Evolutionary conservation across 331 rosid species (phyloP), one percentile per base, ranked within the genome.

Genomic region (Dryas integrifolia): DNA sequence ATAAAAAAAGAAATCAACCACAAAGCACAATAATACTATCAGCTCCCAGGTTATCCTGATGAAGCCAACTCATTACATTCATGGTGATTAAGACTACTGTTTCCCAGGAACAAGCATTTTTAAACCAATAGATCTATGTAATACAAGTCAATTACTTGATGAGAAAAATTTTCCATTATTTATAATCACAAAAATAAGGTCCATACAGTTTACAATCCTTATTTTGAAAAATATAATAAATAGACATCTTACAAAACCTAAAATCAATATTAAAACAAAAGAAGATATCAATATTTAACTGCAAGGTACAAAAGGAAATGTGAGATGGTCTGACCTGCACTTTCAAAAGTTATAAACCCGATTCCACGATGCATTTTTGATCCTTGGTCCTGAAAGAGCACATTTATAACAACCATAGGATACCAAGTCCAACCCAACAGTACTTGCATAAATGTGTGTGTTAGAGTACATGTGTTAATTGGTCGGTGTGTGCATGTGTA

Each of bases 331-430:
- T 61, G 69, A 94, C 99, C 99, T 88, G 99, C 85, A 86, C 57
- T 95, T 69, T 91, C 97, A 86, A 84, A 95, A 39, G 99, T 95
- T 76, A 95, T 90, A 76, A 95, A 95, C 52, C 99, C 99, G 74
- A 95, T 90, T 72, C 99, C 99, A 46, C 99, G 97, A 71, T 95
- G 99, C 38, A 65, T 67, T 85, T 87, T 89, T 24, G 99, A 92
- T 66, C 98, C 93, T 77, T 87, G 98, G 72, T 90, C 99, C 99
- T 95, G 90, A 62, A 77, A 63, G 52, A 72, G 67, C 21, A 66
- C 30, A 60, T 41, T 43, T 11, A 68, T 4, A 7, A 35, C 13
- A 40, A 40, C 49, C 38, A 62, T 70, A 48, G 4, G 6, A 50
- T 56, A 61, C 6, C 26, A 3, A 45, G 46, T 52, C 53, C 58